Evolutionary conservation across 2,329 filamentous ascomycete genomes (phyloP).

Genomic region (Gnomoniopsis sp.): DNA sequence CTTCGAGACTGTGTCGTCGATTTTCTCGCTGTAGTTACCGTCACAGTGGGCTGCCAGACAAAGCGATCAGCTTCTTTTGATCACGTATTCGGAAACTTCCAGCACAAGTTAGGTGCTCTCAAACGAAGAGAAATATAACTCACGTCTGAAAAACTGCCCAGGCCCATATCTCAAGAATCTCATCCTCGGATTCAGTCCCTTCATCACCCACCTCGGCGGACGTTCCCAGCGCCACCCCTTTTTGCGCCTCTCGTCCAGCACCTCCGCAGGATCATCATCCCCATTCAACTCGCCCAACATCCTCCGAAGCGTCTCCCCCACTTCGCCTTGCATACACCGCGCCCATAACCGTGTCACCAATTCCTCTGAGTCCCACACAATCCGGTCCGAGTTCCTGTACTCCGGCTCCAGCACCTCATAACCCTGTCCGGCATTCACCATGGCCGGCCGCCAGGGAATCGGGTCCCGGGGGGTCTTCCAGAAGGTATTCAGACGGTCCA

Average conservation of each 20-base stretch:
- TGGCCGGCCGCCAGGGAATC: constrained; percentile 12
- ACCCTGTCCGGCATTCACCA: constrained; percentile 52
- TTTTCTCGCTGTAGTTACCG: neutral
- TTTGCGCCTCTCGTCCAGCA: too few species aligned
- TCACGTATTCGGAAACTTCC: too few species aligned
- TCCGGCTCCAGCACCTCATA: constrained; percentile 49
- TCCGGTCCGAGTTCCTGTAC: neutral
- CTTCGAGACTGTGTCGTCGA: neutral
- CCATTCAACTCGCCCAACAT: constrained; percentile 10
- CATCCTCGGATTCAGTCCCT: neutral
- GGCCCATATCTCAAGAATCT: neutral
- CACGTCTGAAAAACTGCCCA: neutral
- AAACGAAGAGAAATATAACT: too few species aligned
- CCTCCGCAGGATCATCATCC: too few species aligned
- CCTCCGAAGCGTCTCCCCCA: constrained; percentile 39
- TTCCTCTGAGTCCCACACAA: neutral
- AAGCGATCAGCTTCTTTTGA: too few species aligned
- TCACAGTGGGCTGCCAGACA: neutral
- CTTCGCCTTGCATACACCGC: constrained; percentile 38
- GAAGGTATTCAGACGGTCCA: constrained; percentile 16
- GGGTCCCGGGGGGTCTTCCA: neutral
- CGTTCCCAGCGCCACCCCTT: neutral
- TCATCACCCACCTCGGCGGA: neutral
- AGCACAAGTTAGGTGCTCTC: too few species aligned
- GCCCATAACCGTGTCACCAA: neutral